phyloP scores from a whole-genome alignment of 345 rosid genomes.

The Crucihimalaya himalaica region DNA sequence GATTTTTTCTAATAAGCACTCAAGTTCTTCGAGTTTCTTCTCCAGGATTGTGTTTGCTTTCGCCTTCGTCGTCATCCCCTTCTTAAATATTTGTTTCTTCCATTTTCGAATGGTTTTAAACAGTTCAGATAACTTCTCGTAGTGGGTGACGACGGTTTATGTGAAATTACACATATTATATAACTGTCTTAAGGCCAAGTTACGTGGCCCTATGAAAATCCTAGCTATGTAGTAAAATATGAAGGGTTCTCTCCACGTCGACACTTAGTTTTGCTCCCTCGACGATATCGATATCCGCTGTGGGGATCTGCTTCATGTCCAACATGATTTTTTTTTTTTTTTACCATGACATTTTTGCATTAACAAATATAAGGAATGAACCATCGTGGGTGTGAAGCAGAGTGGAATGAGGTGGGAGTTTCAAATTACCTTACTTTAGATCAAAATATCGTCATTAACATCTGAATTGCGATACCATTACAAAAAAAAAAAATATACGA shows the following conservation, averaged over 20 bases:
- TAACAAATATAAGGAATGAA: neutral
- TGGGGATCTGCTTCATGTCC: neutral
- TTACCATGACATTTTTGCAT: neutral
- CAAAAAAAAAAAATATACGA: no score
- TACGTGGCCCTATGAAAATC: neutral
- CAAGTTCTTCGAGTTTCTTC: conserved; percentile 37
- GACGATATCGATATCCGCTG: neutral
- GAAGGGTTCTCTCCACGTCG: neutral
- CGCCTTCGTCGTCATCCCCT: neutral
- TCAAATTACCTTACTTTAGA: no score
- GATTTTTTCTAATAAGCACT: neutral
- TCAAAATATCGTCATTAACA: no score
- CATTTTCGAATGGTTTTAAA: neutral
- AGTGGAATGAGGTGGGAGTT: no score
- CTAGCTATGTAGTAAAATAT: no score
- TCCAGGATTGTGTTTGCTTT: conserved; percentile 18
- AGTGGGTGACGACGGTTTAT: conserved; percentile 20
- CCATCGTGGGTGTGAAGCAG: neutral
- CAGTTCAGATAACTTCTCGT: neutral
- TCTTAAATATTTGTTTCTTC: neutral
- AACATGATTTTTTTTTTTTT: no score
- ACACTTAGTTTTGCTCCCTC: neutral
- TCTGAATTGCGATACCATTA: no score
- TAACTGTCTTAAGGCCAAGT: neutral
- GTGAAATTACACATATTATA: neutral